A percentile compares a stretch with the other conserved stretches of the same genome.
Evolutionary conservation across 129 eudicot genomes (phyloP).

Genomic region (Saussurea involucrata): DNA sequence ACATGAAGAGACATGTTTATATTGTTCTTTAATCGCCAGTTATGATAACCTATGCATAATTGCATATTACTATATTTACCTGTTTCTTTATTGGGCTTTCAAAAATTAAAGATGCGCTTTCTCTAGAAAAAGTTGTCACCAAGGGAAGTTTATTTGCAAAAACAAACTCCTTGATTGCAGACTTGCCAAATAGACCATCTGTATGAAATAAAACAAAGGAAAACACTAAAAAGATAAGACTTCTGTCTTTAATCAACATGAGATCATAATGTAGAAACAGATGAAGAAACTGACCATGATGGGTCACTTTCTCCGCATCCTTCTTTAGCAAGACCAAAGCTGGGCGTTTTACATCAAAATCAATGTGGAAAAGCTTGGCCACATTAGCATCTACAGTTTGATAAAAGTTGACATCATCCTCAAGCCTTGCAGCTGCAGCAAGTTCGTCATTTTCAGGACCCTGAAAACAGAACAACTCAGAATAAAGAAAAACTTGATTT

Average conservation of each 20-base stretch:
- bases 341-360: constrained; percentile 60
- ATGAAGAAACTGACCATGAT: constrained; percentile 52
- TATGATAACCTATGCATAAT: neutral
- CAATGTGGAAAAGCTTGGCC: constrained; percentile 75
- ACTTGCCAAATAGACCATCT: constrained; percentile 71
- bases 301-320: constrained; percentile 73
- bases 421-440: constrained; percentile 81
- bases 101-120: constrained; percentile 62
- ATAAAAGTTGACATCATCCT: constrained; percentile 74
- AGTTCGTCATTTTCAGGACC: constrained; percentile 80
- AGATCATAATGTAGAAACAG: neutral
- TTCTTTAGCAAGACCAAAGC: constrained; percentile 73
- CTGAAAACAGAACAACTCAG: constrained; percentile 31
- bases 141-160: constrained; percentile 79
- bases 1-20: neutral
- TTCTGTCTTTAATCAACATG: neutral
- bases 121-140: constrained; percentile 78
- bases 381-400: constrained; percentile 70
- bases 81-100: constrained; percentile 79
- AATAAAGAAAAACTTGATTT: neutral
- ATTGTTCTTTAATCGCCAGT: neutral
- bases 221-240: constrained; percentile 1
- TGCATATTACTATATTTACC: constrained; percentile 32
- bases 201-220: constrained; percentile 9
- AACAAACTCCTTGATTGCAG: constrained; percentile 70